Percentiles rank a stretch among this genome's conserved stretches.
Evolutionary conservation across 75 land plant genomes (phyloP).

Genomic region (Cunninghamia lanceolata): DNA sequence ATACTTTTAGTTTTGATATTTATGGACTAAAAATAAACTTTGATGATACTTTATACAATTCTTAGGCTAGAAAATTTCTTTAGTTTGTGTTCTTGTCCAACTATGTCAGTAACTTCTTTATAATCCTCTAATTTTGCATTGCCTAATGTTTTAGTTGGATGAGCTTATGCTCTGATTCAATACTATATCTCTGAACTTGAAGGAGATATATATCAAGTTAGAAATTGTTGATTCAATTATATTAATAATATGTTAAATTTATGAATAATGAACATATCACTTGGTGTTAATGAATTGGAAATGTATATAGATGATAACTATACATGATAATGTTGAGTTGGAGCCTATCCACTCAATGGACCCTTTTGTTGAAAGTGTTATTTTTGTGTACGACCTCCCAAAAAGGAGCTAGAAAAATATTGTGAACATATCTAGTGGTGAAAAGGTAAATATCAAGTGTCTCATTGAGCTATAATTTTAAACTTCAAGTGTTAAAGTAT

Average conservation of each 20-base stretch:
- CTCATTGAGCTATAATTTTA: neutral
- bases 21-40: neutral
- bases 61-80: neutral
- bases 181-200: constrained; percentile 85
- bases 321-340: constrained; percentile 97
- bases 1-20: neutral
- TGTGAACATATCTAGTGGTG: constrained; percentile 93
- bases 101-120: neutral
- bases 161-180: constrained; percentile 99
- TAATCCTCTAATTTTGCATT: neutral
- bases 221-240: constrained; percentile 4
- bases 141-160: constrained; percentile 55
- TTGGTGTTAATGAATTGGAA: neutral
- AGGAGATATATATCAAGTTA: constrained; percentile 99
- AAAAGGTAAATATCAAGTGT: constrained; percentile 57
- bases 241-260: no score
- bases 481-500: neutral
- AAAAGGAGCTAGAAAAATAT: constrained; percentile 99
- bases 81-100: neutral
- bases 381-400: constrained; percentile 96
- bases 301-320: constrained; percentile 79
- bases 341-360: constrained; percentile 95
- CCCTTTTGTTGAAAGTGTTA: constrained; percentile 97
- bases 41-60: neutral
- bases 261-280: neutral